These are phyloP conservation scores for Russula emetica DNA, from an alignment of 768 basidiomycete genomes.

Conservation along the genomic window DNA sequence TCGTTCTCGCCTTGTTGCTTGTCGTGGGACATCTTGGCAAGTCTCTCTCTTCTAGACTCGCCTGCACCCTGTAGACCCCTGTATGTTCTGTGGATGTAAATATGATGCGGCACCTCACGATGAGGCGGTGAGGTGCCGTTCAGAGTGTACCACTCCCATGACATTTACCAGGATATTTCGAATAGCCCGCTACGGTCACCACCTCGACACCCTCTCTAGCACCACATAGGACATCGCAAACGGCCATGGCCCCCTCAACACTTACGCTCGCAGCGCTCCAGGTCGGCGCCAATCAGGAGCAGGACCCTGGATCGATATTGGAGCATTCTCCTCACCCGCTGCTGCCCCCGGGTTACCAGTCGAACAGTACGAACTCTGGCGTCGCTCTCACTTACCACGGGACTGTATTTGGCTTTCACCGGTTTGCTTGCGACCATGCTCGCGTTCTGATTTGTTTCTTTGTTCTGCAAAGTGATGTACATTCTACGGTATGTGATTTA, in stretches of 20 bases:
- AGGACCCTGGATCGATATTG: neutral
- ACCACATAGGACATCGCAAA: neutral
- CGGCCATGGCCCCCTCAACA: neutral
- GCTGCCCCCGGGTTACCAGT: neutral
- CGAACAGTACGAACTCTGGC: slow-evolving; percentile 6
- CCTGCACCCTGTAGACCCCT: no score
- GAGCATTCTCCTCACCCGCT: neutral
- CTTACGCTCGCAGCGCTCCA: neutral
- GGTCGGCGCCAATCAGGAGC: neutral
- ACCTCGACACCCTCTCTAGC: neutral
- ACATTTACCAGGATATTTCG: neutral
- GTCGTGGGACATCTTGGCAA: neutral
- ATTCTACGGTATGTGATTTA: neutral
- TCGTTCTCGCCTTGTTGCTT: slow-evolving; percentile 3
- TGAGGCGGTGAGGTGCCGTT: neutral
- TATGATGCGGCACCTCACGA: no score
- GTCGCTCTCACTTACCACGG: slow-evolving; percentile 1
- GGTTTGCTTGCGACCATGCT: neutral
- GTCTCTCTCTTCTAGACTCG: no score
- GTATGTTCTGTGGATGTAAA: no score
- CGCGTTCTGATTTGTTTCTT: neutral
- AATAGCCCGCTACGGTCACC: neutral
- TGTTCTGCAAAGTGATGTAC: neutral
- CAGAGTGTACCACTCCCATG: neutral
- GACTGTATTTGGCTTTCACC: neutral